phyloP scores from a whole-genome alignment of 768 basidiomycete species.

The Mycena leptocephala region DNA sequence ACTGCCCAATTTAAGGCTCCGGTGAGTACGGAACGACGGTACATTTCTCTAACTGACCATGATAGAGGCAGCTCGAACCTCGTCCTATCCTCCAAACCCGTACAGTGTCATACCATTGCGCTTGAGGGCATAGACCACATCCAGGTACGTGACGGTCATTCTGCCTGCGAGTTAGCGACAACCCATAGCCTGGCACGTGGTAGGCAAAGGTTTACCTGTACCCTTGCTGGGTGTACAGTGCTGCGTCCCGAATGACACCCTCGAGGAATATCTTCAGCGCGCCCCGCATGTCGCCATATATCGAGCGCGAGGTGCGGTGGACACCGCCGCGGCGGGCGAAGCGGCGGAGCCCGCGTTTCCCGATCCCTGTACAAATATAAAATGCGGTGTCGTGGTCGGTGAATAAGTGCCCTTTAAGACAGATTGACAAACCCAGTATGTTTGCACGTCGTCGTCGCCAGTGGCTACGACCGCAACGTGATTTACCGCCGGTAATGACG shows the following conservation, averaged over 20 bases:
- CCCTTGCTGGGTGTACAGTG: background rate
- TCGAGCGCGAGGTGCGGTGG: constrained; percentile 80
- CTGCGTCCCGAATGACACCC: constrained; percentile 56
- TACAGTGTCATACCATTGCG: background rate
- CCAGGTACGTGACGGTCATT: background rate
- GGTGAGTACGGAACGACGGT: too few species aligned
- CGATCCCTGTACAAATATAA: constrained; percentile 60
- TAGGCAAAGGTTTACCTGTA: constrained; percentile 59
- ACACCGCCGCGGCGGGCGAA: constrained; percentile 88
- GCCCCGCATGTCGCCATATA: constrained; percentile 88
- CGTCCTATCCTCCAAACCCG: background rate
- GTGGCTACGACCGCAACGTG: background rate
- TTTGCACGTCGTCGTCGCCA: background rate
- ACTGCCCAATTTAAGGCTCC: too few species aligned
- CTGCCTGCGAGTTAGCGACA: constrained; percentile 32
- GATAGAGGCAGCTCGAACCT: too few species aligned
- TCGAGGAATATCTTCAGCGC: constrained; percentile 85
- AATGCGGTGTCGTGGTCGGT: too few species aligned
- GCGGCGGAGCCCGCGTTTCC: constrained; percentile 80
- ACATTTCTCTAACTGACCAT: too few species aligned
- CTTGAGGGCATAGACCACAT: background rate
- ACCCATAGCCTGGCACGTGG: background rate
- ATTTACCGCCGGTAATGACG: background rate
- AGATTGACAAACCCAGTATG: background rate
- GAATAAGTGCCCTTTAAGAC: background rate